phyloP scores from a whole-genome alignment of 2,329 filamentous ascomycete species.

The Scedosporium aurantiacum region DNA sequence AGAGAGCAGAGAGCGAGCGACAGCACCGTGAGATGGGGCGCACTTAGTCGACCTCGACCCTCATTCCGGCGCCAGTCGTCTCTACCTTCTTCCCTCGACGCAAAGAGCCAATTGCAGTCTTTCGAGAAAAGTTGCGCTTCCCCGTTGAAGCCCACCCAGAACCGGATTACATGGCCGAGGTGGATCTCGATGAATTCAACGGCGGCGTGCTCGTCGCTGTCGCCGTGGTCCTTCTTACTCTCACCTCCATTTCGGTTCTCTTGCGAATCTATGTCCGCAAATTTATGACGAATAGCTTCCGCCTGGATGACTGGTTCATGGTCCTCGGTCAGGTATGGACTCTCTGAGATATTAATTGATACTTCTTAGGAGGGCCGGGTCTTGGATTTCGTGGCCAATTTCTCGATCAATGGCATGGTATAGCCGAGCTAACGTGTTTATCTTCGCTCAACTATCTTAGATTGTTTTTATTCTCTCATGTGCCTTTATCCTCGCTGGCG shows the following conservation, averaged over 20 bases:
- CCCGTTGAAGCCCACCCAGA: no score
- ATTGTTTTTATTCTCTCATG: slow-evolving; percentile 36
- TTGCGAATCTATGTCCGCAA: slow-evolving; percentile 33
- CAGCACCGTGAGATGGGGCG: no score
- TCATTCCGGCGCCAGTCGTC: no score
- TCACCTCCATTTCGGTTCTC: slow-evolving; percentile 31
- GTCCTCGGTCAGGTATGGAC: slow-evolving; percentile 22
- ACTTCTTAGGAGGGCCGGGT: not conserved
- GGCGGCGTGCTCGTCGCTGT: slow-evolving; percentile 24
- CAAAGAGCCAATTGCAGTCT: no score
- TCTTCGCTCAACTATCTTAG: slow-evolving; percentile 16
- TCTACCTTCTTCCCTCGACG: no score
- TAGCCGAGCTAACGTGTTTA: not conserved
- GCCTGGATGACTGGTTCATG: slow-evolving; percentile 45
- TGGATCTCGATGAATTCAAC: slow-evolving; percentile 27
- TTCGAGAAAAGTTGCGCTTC: no score
- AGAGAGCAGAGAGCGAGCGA: no score
- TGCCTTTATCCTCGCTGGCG: slow-evolving; percentile 31
- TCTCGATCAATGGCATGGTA: no score
- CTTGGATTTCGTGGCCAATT: no score
- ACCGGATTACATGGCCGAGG: slow-evolving; percentile 19
- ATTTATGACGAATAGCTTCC: slow-evolving; percentile 31
- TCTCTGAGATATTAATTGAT: no score
- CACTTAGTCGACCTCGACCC: no score
- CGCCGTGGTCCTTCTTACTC: slow-evolving; percentile 23